Evolutionary conservation across 2,329 filamentous ascomycete genomes (phyloP), one percentile per base, ranked within the genome.

Genomic region (Dothideomycetes sp.): DNA sequence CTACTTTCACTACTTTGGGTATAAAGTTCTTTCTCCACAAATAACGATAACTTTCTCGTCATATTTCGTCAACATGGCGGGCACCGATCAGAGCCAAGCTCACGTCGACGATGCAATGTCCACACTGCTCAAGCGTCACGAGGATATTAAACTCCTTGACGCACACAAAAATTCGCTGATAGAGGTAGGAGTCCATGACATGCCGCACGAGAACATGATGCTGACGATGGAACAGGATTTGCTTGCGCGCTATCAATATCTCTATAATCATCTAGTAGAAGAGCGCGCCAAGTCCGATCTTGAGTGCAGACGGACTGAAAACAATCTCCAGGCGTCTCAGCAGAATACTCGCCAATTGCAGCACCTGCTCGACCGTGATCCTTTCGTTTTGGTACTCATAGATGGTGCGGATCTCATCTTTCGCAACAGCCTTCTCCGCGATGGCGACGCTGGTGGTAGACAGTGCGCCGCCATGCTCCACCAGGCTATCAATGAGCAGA

Each of bases 321-420:
- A 27, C 22, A 12, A 27, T 12, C 22, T 27, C 12, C 22, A 27
- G 22, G 7, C 7, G 22, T 27, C 22, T 7, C 22, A 27, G 22
- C 22, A 27, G 7, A 27, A 27, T 12, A 27, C 22, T 7, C 22
- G 7, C 7, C 22, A 27, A 12, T 27, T 27, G 22, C 7, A 27
- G 22, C 7, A 12, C 22, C 22, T 27, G 7, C 12, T 27, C 12
- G 57, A 72, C 17, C 65, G 67, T 19, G 71, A 73, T 44, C 68
- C 74, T 0, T 79, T 77, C 47, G 70, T 74, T 3, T 59, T 79
- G 3, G 69, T 79, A 12, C 58, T 81, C 2, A 61, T 81, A 15
- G 76, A 81, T 44, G 77, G 75, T 15, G 73, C 80, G 52, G 72
- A 70, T 36, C 76, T 79, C 48, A 52, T 70, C 34, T 58, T 58